Conservation (phyloP, 805 yeast species). For the Ogataea henricii region DNA sequence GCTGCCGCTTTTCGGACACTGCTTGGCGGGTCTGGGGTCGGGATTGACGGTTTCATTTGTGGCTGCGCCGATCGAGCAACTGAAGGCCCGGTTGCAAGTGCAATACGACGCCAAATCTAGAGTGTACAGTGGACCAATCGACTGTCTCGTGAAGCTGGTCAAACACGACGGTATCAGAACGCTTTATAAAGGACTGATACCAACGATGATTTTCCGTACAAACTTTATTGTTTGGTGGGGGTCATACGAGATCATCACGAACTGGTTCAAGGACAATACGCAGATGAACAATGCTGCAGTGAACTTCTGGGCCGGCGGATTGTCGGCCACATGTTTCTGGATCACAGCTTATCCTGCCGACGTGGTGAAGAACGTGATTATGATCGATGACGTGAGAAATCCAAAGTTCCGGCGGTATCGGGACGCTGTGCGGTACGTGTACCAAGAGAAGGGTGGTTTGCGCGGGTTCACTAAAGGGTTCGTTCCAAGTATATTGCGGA, state of each 20-base stretch:
- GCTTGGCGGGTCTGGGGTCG: slow-evolving; percentile 76
- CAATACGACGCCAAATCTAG: slow-evolving; percentile 79
- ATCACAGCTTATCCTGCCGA: slow-evolving; percentile 86
- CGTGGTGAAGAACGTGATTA: slow-evolving; percentile 81
- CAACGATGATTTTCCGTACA: slow-evolving; percentile 86
- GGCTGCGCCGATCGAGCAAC: slow-evolving; percentile 93
- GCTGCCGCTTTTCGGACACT: slow-evolving; percentile 73
- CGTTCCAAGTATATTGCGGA: slow-evolving; percentile 73
- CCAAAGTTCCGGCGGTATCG: slow-evolving; percentile 73
- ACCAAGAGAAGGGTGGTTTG: slow-evolving; percentile 57
- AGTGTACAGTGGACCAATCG: slow-evolving; percentile 75
- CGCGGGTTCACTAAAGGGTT: slow-evolving; percentile 80
- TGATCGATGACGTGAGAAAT: slow-evolving; percentile 74
- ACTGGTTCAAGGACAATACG: slow-evolving; percentile 66
- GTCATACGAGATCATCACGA: slow-evolving; percentile 77
- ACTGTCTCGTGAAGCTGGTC: slow-evolving; percentile 63
- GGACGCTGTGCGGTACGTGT: slow-evolving; percentile 70
- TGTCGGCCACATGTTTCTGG: slow-evolving; percentile 87
- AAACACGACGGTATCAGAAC: slow-evolving; percentile 68
- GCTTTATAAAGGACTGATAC: slow-evolving; percentile 75
- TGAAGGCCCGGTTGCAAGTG: slow-evolving; percentile 86
- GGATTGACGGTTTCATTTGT: slow-evolving; percentile 93
- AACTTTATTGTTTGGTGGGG: slow-evolving; percentile 95
- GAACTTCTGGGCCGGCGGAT: slow-evolving; percentile 91
- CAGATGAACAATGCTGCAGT: slow-evolving; percentile 65